Conservation (phyloP, 2,329 filamentous ascomycete species). For the Neopestalotiopsis clavispora region DNA sequence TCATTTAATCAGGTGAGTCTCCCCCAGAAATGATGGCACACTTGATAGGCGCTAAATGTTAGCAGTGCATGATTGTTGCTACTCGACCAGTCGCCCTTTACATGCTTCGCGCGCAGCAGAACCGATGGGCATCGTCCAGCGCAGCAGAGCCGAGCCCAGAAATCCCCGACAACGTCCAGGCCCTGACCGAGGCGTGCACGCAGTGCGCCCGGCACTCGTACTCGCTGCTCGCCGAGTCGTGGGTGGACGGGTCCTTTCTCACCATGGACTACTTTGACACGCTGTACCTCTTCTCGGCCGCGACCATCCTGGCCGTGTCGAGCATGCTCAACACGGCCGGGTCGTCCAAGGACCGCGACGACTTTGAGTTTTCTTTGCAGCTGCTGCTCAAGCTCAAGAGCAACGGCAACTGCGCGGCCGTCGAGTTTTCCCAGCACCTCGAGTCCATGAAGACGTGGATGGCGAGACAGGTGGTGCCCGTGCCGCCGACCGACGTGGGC, state of each 20-base stretch:
- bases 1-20: conserved; percentile 22
- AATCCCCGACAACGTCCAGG: conserved; percentile 38
- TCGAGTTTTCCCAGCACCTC: conserved; percentile 46
- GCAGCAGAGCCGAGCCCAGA: conserved; percentile 22
- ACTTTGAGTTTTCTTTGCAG: conserved; percentile 42
- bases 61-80: conserved; percentile 37
- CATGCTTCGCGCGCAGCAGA: conserved; percentile 35
- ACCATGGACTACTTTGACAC: conserved; percentile 53
- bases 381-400: conserved; percentile 44
- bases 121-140: conserved; percentile 19
- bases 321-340: conserved; percentile 39
- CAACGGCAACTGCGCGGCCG: conserved; percentile 46
- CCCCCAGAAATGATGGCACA: neutral
- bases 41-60: neutral
- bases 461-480: neutral
- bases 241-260: conserved; percentile 51
- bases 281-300: conserved; percentile 51
- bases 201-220: conserved; percentile 50
- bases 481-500: neutral
- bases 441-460: conserved; percentile 33
- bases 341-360: conserved; percentile 41
- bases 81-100: conserved; percentile 41
- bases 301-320: conserved; percentile 49
- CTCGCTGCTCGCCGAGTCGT: conserved; percentile 45
- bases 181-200: conserved; percentile 49